Percentiles rank a stretch among this genome's conserved stretches.
Conservation (phyloP, 768 basidiomycete genomes). For the Cytidiella melzeri region DNA sequence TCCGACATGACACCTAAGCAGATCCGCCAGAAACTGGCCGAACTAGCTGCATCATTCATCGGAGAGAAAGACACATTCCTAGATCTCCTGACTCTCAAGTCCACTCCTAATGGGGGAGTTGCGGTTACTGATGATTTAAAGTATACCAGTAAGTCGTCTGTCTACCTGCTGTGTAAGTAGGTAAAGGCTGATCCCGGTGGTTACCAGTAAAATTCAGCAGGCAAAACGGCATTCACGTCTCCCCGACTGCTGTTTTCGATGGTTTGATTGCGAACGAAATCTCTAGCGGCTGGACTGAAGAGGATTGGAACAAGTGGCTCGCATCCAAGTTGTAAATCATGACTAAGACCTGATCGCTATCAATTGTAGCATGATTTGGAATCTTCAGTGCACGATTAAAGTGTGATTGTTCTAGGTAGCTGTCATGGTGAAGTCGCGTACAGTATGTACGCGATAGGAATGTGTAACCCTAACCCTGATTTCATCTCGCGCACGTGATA, state of each 20-base stretch:
- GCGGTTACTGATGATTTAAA: slow-evolving; percentile 83
- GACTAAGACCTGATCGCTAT: too few species aligned
- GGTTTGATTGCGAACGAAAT: slow-evolving; percentile 67
- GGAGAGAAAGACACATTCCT: slow-evolving; percentile 43
- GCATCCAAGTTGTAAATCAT: slow-evolving; percentile 17
- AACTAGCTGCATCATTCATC: slow-evolving; percentile 49
- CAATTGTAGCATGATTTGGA: too few species aligned
- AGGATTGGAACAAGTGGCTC: slow-evolving; percentile 78
- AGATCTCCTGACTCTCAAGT: slow-evolving; percentile 57
- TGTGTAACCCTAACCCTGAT: too few species aligned
- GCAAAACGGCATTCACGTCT: slow-evolving; percentile 91
- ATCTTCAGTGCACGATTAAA: too few species aligned
- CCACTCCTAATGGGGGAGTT: slow-evolving; percentile 71
- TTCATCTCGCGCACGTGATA: slow-evolving; percentile 17
- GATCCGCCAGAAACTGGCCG: slow-evolving; percentile 68
- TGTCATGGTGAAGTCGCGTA: too few species aligned
- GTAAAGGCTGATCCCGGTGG: neutral
- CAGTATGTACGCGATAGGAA: too few species aligned
- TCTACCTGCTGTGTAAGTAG: neutral
- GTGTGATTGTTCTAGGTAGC: too few species aligned
- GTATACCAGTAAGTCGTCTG: slow-evolving; percentile 64
- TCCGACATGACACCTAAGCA: slow-evolving; percentile 61
- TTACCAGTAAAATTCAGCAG: slow-evolving; percentile 78
- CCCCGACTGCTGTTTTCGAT: slow-evolving; percentile 77
- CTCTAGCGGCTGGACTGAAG: slow-evolving; percentile 75